Evolutionary conservation across 495 filamentous ascomycete species (phyloP), one percentile per base, ranked within the genome.

Genomic region (Neurospora tetraspora): DNA sequence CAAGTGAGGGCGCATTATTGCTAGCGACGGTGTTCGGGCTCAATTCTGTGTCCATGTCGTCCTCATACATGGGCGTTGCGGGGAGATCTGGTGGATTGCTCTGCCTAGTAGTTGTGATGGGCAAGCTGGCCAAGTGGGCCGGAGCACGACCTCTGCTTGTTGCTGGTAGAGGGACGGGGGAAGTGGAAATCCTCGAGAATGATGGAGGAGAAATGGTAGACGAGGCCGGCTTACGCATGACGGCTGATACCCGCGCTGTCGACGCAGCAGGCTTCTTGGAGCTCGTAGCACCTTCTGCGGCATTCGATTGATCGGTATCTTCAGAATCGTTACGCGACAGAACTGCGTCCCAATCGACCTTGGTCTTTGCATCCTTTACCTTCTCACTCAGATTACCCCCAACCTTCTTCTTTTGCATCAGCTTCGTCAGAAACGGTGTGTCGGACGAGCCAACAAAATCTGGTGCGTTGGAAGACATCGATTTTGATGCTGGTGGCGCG

Each of bases 21-120:
- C 92, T 92, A 40, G 92, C 88, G 39, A 91, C 83, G 7, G 93
- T 93, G 74, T 93, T 88, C 9, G 94, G 94, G 76, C 92, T 95
- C 42, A 96, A 83, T 69, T 93, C 91, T 37, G 83, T 83, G 69
- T 89, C 87, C 71, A 89, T 78, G 38, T 85, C 82, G 16, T 87
- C 86, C 18, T 84, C 79, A 69, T 85, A 83, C 69, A 83, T 81
- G 27, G 84, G 75, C 14, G 82, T 82, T 68, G 83, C 82, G 37
- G 82, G 76, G 39, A 83, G 73, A 27, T 81, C 73, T 37, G 78
- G 34, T 16, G 75, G 76, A 39, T 71, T 73, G 36, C 70, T 47
- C 53, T 65, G 53, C 27, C 53, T 65, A 65, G 37, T 70, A 70
- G 20, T 27, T 34, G 20, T 43, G 27, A 11, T 27, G 38, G 31